Conservation (phyloP, 73 alveolate species). For the Symbiodinium natans region DNA sequence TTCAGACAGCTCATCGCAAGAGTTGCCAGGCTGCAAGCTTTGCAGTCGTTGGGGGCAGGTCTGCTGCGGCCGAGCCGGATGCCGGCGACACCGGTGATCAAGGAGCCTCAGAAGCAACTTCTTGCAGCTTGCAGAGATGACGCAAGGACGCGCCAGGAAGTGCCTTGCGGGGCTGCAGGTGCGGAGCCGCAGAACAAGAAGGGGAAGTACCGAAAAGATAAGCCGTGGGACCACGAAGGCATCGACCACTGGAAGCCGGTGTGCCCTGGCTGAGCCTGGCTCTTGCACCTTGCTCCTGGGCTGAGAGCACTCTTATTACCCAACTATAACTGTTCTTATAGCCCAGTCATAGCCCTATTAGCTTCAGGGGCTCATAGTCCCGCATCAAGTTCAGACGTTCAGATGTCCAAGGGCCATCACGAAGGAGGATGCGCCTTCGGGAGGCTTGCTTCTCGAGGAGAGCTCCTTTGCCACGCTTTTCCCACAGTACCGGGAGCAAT, state of each 20-base stretch:
- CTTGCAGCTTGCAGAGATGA: background rate
- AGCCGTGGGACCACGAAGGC: constrained; percentile 93
- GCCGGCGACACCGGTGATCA: background rate
- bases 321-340: too few relatives aligned
- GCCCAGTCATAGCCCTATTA: too few relatives aligned
- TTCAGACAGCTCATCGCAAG: too few relatives aligned
- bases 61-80: background rate
- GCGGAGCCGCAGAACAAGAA: background rate
- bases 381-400: too few relatives aligned
- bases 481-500: constrained; percentile 99
- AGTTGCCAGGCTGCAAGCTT: too few relatives aligned
- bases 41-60: background rate
- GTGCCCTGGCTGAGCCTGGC: background rate
- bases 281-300: too few relatives aligned
- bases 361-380: too few relatives aligned
- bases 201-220: background rate
- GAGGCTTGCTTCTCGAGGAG: constrained; percentile 95
- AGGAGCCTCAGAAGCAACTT: background rate
- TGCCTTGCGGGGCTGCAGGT: background rate
- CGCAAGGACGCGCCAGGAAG: background rate
- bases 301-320: too few relatives aligned
- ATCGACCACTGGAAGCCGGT: constrained; percentile 92
- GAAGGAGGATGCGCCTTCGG: constrained; percentile 74
- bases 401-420: constrained; percentile 26
- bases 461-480: constrained; percentile 99